Evolutionary conservation across 257 asterid species (phyloP), one percentile per base, ranked within the genome.

Genomic region (Capsicum baccatum): DNA sequence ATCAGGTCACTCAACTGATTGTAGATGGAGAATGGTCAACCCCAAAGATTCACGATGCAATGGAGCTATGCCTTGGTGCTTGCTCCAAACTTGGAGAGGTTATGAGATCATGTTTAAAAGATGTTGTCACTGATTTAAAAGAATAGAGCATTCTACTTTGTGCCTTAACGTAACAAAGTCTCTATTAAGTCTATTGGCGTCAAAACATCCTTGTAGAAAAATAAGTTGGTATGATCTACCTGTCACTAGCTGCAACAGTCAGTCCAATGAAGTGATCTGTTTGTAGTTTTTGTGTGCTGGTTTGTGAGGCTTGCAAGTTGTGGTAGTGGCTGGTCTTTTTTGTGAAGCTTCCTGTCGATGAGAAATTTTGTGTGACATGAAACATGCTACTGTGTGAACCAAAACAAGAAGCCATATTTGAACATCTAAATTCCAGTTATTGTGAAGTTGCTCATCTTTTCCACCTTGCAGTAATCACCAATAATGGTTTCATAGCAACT

Each of bases 1-100:
- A 95, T 73, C 98, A 95, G 92, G 91, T 94, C 50, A 97, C 98
- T 3, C 99, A 97, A 88, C 88, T 95, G 92, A 89, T 92, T 80
- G 80, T 95, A 74, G 91, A 98, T 0, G 99, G 99, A 86, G 99
- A 92, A 73, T 95, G 99, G 99, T 90, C 98, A 44, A 92, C 97
- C 12, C 80, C 97, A 42, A 91, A 91, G 91, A 89, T 92, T 71
- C 88, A 93, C 5, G 99, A 97, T 98, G 99, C 94, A 82, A 93
- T 95, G 97, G 95, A 90, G 87, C 85, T 96, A 37, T 93, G 98
- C 64, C 89, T 94, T 83, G 99, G 93, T 92, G 99, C 98, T 81
- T 93, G 98, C 85, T 89, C 97, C 42, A 94, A 96, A 91, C 95
- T 94, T 6, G 95, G 93, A 84, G 86, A 88, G 86, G 90, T 94